Conservation (phyloP, 2,329 filamentous ascomycete species). For the Dactylonectria estremocensis region DNA sequence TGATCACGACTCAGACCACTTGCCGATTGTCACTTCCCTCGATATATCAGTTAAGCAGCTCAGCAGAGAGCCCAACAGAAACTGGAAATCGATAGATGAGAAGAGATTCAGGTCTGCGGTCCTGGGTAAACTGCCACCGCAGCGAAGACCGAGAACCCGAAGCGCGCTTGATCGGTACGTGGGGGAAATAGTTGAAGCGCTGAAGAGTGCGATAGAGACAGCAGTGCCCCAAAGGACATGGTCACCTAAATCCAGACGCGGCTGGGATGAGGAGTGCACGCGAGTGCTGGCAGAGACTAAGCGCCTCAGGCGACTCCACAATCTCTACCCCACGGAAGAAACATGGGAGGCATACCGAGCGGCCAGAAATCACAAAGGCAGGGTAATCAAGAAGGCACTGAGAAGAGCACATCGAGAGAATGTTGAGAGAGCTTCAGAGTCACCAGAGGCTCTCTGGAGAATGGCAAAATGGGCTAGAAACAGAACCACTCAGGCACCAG, state of each 20-base stretch:
- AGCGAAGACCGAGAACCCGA: not conserved
- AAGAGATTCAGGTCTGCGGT: not conserved
- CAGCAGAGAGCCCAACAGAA: not conserved
- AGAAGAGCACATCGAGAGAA: not conserved
- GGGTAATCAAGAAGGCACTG: not conserved
- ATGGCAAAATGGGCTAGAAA: slow-evolving; percentile 17
- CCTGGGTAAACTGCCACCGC: not conserved
- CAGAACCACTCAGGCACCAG: not conserved
- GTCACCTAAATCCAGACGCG: not conserved
- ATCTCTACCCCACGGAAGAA: not conserved
- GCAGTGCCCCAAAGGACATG: not conserved
- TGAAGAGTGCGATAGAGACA: not conserved
- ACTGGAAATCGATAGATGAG: not conserved
- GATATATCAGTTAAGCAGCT: not conserved
- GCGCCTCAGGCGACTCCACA: not conserved
- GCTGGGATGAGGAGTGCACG: not conserved
- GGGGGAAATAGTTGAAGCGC: not conserved
- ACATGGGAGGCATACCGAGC: not conserved
- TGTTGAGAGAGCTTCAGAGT: slow-evolving; percentile 16
- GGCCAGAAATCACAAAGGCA: not conserved
- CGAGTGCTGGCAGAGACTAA: not conserved
- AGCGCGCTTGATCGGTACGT: not conserved
- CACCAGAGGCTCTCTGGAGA: slow-evolving; percentile 9
- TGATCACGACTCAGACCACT: not conserved
- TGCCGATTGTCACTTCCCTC: not conserved